Evolutionary conservation across 495 filamentous ascomycete species (phyloP).

Genomic region (Opeltia flavorubescens): DNA sequence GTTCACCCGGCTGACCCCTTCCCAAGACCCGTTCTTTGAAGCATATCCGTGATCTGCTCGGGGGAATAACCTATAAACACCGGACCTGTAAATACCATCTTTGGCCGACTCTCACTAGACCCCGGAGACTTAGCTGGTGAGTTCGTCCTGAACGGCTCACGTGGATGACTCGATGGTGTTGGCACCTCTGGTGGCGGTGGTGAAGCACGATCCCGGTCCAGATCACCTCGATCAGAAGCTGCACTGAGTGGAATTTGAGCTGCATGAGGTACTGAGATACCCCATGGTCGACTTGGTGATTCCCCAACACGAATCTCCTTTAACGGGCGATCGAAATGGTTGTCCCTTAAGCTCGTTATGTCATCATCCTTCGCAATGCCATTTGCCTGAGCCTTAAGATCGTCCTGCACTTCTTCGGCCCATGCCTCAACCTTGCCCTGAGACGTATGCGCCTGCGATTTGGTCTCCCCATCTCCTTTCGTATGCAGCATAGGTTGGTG

Average conservation of each 20-base stretch:
- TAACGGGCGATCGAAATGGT: slow-evolving; percentile 64
- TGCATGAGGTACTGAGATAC: slow-evolving; percentile 57
- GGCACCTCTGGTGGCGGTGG: neutral
- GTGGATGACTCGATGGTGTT: neutral
- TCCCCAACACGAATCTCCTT: slow-evolving; percentile 78
- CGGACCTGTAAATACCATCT: slow-evolving; percentile 71
- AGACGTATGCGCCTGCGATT: slow-evolving; percentile 34
- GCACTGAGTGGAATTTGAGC: slow-evolving; percentile 22
- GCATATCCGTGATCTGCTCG: slow-evolving; percentile 57
- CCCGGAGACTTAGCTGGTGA: neutral
- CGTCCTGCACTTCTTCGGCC: slow-evolving; percentile 36
- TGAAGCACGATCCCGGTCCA: slow-evolving; percentile 1
- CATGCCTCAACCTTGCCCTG: slow-evolving; percentile 62
- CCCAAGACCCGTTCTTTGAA: slow-evolving; percentile 30
- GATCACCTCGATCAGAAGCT: slow-evolving; percentile 17
- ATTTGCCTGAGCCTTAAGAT: slow-evolving; percentile 3
- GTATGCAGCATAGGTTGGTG: slow-evolving; percentile 68
- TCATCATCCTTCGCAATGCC: slow-evolving; percentile 21
- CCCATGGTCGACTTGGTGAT: slow-evolving; percentile 82
- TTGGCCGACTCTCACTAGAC: slow-evolving; percentile 23
- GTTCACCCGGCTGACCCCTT: neutral
- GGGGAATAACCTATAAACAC: slow-evolving; percentile 81
- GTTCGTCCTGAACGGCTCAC: too few relatives aligned
- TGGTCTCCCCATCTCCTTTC: slow-evolving; percentile 32
- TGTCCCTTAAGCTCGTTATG: slow-evolving; percentile 17